Evolutionary conservation across 2,329 filamentous ascomycete genomes (phyloP), one percentile per base, ranked within the genome.

Genomic region (Talaromyces sp.): DNA sequence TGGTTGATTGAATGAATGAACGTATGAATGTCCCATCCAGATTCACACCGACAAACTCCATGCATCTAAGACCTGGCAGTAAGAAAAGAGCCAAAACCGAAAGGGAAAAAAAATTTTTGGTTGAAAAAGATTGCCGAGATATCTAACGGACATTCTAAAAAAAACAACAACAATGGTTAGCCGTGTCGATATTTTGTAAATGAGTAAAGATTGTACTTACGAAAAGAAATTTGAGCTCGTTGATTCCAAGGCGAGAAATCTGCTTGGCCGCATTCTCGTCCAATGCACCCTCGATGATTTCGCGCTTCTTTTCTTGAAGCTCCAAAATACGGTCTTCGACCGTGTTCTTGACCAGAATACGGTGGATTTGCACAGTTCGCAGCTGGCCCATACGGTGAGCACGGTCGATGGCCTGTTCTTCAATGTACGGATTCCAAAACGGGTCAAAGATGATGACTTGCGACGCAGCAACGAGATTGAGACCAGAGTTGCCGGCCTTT

Each of bases 341-440:
- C 0, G 93, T 96, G 6, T 85, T 82, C 66, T 86, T 74, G 8
- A 93, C 85, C 3, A 96, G 77, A 26, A 96, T 84, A 4, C 91
- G 87, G 71, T 96, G 91, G 1, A 97, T 88, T 59, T 86, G 82
- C 4, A 96, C 93, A 8, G 86, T 78, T 4, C 82, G 82, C 65
- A 81, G 78, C 76, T 97, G 93, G 0, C 92, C 92, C 66, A 96
- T 93, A 10, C 93, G 89, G 74, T 96, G 89, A 2, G 92, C 90
- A 24, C 93, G 89, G 72, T 96, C 93, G 56, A 96, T 88, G 4
- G 93, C 93, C 75, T 97, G 93, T 75, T 92, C 91, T 76, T 96
- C 93, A 55, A 96, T 89, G 70, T 89, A 96, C 0, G 92, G 93
- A 64, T 96, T 97, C 91, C 91, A 96, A 77, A 96, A 96, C 0